phyloP scores from a whole-genome alignment of 108 stramenopile genomes.

The Nitzschia sp. region DNA sequence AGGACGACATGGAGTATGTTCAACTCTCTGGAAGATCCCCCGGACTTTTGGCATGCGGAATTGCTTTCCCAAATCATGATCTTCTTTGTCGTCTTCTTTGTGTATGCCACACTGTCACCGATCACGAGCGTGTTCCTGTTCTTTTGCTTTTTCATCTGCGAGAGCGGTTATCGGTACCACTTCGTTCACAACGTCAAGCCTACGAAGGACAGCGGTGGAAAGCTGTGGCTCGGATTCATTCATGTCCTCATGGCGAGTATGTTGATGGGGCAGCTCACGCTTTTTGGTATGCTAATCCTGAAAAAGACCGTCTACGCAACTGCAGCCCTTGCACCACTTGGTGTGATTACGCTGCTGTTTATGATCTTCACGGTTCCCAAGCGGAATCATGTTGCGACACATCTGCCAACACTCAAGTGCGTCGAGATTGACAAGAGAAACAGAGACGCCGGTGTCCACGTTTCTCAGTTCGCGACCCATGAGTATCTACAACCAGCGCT shows the following conservation, averaged over 20 bases:
- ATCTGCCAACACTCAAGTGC: constrained; percentile 42
- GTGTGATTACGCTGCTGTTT: constrained; percentile 48
- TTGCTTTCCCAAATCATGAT: constrained; percentile 30
- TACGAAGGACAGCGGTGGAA: constrained; percentile 51
- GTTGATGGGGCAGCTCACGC: constrained; percentile 48
- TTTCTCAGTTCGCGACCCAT: constrained; percentile 23
- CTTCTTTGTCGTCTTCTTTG: constrained; percentile 57
- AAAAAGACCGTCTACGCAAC: constrained; percentile 36
- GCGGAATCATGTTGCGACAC: constrained; percentile 35
- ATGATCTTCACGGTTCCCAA: constrained; percentile 21
- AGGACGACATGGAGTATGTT: constrained; percentile 34
- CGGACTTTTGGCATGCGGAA: constrained; percentile 41
- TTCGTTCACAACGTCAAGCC: constrained; percentile 49
- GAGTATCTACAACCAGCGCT: constrained; percentile 53
- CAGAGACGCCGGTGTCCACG: not conserved
- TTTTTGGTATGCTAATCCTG: constrained; percentile 44
- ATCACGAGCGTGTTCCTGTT: constrained; percentile 47
- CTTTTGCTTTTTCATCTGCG: constrained; percentile 31
- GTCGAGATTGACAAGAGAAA: constrained; percentile 26
- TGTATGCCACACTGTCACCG: constrained; percentile 54
- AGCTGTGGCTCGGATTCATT: constrained; percentile 51
- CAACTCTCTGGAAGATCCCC: constrained; percentile 43
- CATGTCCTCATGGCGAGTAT: constrained; percentile 45
- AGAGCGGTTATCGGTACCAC: constrained; percentile 43
- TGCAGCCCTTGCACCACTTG: constrained; percentile 39